phyloP scores from a whole-genome alignment of 1,284 basidiomycete genomes.

The Mycena citricolor region DNA sequence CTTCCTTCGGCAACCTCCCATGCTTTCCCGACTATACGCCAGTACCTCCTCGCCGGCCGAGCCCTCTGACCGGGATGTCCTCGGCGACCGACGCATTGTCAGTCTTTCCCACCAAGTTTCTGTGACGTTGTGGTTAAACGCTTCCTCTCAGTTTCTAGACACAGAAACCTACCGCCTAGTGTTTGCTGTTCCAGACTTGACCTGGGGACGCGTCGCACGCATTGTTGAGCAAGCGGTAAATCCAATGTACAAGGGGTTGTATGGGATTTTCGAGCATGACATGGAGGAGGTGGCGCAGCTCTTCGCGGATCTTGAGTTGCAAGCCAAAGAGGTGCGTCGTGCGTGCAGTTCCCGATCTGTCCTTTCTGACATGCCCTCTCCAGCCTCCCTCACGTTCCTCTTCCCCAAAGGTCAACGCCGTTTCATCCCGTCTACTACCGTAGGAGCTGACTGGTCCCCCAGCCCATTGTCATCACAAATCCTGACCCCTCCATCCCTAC shows the following conservation, averaged over 20 bases:
- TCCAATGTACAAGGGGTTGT: slow-evolving; percentile 15
- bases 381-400: slow-evolving; percentile 2
- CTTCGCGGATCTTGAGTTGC: slow-evolving; percentile 7
- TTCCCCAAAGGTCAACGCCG: not conserved
- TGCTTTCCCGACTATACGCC: slow-evolving; percentile 14
- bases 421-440: not conserved
- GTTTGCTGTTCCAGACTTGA: slow-evolving; percentile 14
- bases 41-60: slow-evolving; percentile 14
- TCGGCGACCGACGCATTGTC: slow-evolving; percentile 10
- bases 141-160: slow-evolving; percentile 12
- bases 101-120: not conserved
- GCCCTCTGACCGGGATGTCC: slow-evolving; percentile 6
- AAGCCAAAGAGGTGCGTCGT: not conserved
- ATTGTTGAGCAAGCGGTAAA: slow-evolving; percentile 15
- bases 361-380: not conserved
- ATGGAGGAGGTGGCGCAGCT: slow-evolving; percentile 16
- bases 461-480: slow-evolving; percentile 9
- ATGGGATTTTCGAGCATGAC: slow-evolving; percentile 13
- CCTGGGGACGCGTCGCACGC: slow-evolving; percentile 16
- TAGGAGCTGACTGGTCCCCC: not conserved
- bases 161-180: slow-evolving; percentile 16
- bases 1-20: not conserved
- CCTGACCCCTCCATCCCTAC: slow-evolving; percentile 40
- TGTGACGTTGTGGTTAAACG: not conserved
- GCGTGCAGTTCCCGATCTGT: not conserved